These are phyloP conservation scores for Pichia sp. DNA, from an alignment of 1,139 yeast genomes.

Conservation along the genomic window DNA sequence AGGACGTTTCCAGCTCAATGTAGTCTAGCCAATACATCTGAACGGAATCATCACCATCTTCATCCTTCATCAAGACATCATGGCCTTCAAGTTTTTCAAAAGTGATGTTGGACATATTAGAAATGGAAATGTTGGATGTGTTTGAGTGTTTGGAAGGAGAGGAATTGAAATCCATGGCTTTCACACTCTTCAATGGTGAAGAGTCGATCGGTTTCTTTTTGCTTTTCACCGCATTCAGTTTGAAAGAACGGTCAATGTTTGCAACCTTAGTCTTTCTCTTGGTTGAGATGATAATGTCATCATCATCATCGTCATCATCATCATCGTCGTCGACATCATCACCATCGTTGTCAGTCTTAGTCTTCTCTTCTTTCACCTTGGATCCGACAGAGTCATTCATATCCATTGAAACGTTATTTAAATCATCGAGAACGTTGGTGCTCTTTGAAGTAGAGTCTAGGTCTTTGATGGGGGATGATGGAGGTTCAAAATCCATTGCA, in stretches of 20 bases:
- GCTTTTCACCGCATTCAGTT: constrained; percentile 20
- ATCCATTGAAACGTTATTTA: constrained; percentile 12
- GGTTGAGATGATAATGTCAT: constrained; percentile 42
- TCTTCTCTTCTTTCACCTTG: constrained; percentile 3
- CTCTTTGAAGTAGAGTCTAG: constrained; percentile 1
- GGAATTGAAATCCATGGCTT: constrained; percentile 12
- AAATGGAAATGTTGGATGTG: constrained; percentile 7
- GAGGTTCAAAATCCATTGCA: constrained; percentile 15
- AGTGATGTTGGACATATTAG: constrained; percentile 19
- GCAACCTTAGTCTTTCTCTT: constrained; percentile 38
- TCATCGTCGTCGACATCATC: constrained; percentile 19
- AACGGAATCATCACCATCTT: constrained; percentile 34
- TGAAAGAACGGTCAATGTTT: constrained; percentile 27
- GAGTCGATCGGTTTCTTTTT: constrained; percentile 17
- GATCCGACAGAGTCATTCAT: constrained; percentile 1
- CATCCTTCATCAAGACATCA: constrained; percentile 32
- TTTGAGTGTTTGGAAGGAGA: constrained; percentile 22
- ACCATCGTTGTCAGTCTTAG: neutral
- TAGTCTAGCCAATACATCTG: constrained; percentile 90
- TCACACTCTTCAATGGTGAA: constrained; percentile 20
- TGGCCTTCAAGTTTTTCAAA: constrained; percentile 41
- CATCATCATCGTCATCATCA: constrained; percentile 19
- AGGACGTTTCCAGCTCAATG: constrained; percentile 62
- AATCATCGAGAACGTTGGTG: constrained; percentile 10
- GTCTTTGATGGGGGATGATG: constrained; percentile 24